Evolutionary conservation across 2,329 filamentous ascomycete species (phyloP).

Genomic region (Exophiala aquamarina): DNA sequence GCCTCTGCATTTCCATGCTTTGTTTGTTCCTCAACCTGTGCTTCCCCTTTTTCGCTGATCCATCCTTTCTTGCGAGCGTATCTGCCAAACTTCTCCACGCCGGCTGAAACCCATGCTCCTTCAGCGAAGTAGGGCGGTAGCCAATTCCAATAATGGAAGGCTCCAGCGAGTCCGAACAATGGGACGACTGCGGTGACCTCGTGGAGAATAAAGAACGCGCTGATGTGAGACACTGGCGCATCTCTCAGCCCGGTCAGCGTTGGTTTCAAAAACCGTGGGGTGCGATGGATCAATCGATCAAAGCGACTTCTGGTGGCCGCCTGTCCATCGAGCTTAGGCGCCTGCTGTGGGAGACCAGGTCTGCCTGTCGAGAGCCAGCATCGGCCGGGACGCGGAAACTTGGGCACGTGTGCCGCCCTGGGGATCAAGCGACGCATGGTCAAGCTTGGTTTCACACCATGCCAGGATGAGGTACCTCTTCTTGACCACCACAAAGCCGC

Average conservation of each 20-base stretch:
- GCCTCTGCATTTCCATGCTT: constrained; percentile 20
- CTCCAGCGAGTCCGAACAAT: constrained; percentile 68
- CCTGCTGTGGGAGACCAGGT: constrained; percentile 5
- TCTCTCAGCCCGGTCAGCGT: constrained; percentile 54
- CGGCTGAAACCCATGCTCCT: constrained; percentile 56
- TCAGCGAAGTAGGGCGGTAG: constrained; percentile 62
- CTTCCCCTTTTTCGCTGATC: constrained; percentile 60
- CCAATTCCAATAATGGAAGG: constrained; percentile 79
- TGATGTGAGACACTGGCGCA: constrained; percentile 78
- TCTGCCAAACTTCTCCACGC: constrained; percentile 70
- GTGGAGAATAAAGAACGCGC: constrained; percentile 85
- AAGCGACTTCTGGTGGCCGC: constrained; percentile 16
- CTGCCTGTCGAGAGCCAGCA: constrained; percentile 11
- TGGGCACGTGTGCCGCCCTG: neutral
- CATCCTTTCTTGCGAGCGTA: constrained; percentile 80
- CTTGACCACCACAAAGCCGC: too few relatives aligned
- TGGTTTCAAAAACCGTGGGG: constrained; percentile 22
- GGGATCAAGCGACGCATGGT: neutral
- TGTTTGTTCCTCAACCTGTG: constrained; percentile 45
- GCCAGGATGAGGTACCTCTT: neutral
- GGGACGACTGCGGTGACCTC: constrained; percentile 87
- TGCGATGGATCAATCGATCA: constrained; percentile 25
- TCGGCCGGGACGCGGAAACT: neutral
- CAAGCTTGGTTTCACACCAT: neutral
- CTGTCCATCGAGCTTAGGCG: constrained; percentile 7